Percentiles rank a stretch among this genome's conserved stretches.
phyloP scores from a whole-genome alignment of 306 rosid species.

The Sphenostylis stenocarpa region DNA sequence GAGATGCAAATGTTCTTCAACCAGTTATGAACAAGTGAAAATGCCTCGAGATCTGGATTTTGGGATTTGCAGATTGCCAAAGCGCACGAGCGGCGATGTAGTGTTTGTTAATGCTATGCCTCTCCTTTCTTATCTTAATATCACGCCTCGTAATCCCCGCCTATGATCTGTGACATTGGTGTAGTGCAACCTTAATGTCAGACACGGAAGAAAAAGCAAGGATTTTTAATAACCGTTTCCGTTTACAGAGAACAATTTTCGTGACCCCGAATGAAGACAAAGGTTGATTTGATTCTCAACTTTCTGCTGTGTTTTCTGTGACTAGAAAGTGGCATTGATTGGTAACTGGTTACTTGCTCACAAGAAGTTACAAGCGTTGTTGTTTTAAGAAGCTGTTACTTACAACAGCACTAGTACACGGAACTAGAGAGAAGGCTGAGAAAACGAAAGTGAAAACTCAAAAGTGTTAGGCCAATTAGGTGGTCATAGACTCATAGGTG shows the following conservation, averaged over 20 bases:
- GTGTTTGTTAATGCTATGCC: not conserved
- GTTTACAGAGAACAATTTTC: conserved; percentile 5
- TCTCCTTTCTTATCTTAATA: conserved; percentile 13
- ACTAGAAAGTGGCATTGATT: conserved; percentile 11
- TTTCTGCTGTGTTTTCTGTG: not conserved
- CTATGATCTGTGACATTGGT: conserved; percentile 16
- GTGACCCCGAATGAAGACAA: conserved; percentile 14
- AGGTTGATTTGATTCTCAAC: not conserved
- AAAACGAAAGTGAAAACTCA: conserved; percentile 42
- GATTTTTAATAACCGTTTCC: conserved; percentile 4
- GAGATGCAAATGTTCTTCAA: not conserved
- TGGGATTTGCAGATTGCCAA: conserved; percentile 27
- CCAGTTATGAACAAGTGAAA: not conserved
- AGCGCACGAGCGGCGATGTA: conserved; percentile 55
- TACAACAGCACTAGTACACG: conserved; percentile 23
- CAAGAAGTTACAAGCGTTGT: conserved; percentile 4
- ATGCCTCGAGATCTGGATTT: conserved; percentile 65
- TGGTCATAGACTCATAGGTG: conserved; percentile 44
- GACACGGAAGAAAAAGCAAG: not conserved
- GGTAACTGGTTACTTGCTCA: not conserved
- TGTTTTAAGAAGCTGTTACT: conserved; percentile 35
- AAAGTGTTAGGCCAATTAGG: conserved; percentile 29
- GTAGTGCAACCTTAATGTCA: not conserved
- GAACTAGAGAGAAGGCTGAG: conserved; percentile 23
- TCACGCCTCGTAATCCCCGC: conserved; percentile 32